Evolutionary conservation across 345 rosid species (phyloP), one percentile per base, ranked within the genome.

Genomic region (Sonneratia alba): DNA sequence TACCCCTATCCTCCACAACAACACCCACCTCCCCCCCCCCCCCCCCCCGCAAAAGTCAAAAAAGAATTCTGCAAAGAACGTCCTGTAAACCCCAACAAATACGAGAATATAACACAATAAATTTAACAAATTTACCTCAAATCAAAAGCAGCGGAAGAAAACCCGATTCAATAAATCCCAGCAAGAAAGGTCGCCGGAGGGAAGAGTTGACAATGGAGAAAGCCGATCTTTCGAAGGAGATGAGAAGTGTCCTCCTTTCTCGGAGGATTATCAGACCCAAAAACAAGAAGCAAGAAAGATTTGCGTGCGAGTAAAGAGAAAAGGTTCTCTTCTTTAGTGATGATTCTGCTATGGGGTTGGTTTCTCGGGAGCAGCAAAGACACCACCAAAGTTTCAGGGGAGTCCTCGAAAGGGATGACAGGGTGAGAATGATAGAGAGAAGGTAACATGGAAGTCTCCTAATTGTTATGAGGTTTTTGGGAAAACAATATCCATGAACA

Each of bases 301-400:
- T 56, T n/a, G 62, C 19, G 32, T 8, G 62, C 24, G 6, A 56
- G 62, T 5, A n/a, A 56, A 56, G 27, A 56, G 63, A 57, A 57
- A 57, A 57, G 12, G 22, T 6, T 53, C 11, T 57, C 63, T 57
- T 57, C 13, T n/a, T 11, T 22, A 9, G 10, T 9, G 32, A 18
- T 53, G 59, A 53, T 53, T 19, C 6, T 53, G 59, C 53, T 18
- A 19, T 19, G 59, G 24, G 59, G 59, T 53, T 53, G 75, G 70
- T 63, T 21, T 51, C 6, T 40, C 9, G 62, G 21, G 21, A 22
- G 69, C 9, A 21, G 68, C 70, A 49, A 18, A 66, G 70, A 37
- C 75, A 66, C 34, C 49, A 63, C 45, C 74, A 36, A 22, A 65
- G 32, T 53, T 73, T 55, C 40, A 2, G 71, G 56, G 66, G 37